Evolutionary conservation across 2,329 filamentous ascomycete genomes (phyloP), one percentile per base, ranked within the genome.

Genomic region (Colletotrichum acutatum): DNA sequence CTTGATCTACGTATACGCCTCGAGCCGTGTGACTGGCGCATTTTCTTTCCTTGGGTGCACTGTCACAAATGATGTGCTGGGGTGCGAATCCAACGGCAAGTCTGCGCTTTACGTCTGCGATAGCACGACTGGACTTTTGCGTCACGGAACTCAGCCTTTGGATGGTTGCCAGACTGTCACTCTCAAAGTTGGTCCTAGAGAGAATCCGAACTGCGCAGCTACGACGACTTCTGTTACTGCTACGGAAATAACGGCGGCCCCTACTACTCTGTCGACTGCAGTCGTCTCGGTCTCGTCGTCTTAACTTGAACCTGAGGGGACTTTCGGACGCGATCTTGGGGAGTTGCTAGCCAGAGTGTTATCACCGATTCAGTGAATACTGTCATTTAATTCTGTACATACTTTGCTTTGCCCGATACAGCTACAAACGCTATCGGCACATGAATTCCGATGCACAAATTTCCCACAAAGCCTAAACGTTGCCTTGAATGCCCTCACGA

Each of bases 1-100:
- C 11, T 46, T 76, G 7, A 62, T 76, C 8, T 76, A 76, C 70
- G 16, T 74, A 32, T 76, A 76, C 54, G 7, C 52, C 1, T 24
- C 53, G 6, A 42, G 66, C 9, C 22, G 22, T 24, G 49, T 22
- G 22, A 53, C 22, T 24, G 49, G 22, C 11, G 49, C 49, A 3
- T 22, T 22, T n/a, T 53, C n/a, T 12, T 53, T 53, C n/a, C 49
- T 53, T 4, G 19, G 22, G 8, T 53, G 12, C n/a, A 53, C 49
- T 3, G 37, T 19, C 2, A 42, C 16, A 42, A 14, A 42, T 42
- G 37, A 14, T 53, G 22, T 22, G 24, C 11, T 53, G 19, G 49
- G 8, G 12, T 53, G 49, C 9, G 49, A 53, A 53, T 53, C 49
- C 0, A n/a, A 53, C n/a, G 22, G 49, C 4, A 53, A 53, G 49